Evolutionary conservation across 2,329 filamentous ascomycete genomes (phyloP), one percentile per base, ranked within the genome.

Genomic region (Diatrype stigma): DNA sequence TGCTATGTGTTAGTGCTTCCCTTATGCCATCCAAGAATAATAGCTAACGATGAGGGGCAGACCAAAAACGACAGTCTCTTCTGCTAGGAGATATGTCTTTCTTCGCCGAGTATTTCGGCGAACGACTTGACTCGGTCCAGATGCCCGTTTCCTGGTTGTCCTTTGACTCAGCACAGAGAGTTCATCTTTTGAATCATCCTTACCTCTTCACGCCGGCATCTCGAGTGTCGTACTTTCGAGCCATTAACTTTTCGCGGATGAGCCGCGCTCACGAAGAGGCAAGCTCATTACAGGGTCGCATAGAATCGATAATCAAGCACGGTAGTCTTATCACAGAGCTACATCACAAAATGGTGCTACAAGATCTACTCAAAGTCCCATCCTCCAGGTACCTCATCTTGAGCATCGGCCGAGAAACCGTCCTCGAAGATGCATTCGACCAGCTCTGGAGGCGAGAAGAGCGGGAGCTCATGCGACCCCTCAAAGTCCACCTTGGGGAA

Each of bases 161-260:
- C 3, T 85, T 82, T 53, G 73, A 72, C 2, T 73, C 80, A 0
- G 85, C 82, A 52, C 84, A 84, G 58, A 81, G 74, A 26, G 73
- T 85, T 21, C 91, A 96, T 67, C 73, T 97, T 1, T 73, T 97
- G 3, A 85, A 91, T 52, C 90, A 87, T 56, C 84, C 89, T 0
- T 95, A 87, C 63, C 76, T 97, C 0, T 96, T 96, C 61, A 84
- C 80, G 19, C 79, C 85, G 0, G 78, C 85, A 0, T 82, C 83
- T 1, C 72, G 96, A 2, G 86, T 96, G 2, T 84, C 84, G 0
- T 96, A 91, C 65, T 96, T 97, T 66, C 85, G 93, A 17, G 83
- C 90, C 3, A 85, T 96, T 62, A 96, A 96, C 64, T 90, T 94
- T 61, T 83, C 89, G 0, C 80, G 81, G 16, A 97, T 97, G 93